Base-by-base conservation (phyloP, 1,284 basidiomycete genomes). In the Microbotryum silenes-acaulis region DNA sequence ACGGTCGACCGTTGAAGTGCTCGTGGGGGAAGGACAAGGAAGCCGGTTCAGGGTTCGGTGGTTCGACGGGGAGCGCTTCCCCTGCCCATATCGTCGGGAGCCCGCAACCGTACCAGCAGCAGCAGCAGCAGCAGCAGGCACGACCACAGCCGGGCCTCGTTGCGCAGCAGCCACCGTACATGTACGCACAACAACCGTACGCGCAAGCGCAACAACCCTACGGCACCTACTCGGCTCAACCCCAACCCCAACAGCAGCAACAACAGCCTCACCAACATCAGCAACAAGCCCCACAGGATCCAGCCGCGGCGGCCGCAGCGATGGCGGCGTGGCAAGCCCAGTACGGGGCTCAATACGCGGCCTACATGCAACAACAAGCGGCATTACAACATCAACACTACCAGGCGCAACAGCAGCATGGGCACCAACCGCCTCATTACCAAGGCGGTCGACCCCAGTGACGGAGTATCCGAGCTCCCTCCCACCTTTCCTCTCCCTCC, bases 1-100 rank as follows among this genome's bases (percentile, higher is more conserved):
- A 97, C 72, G 93, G 93, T 55, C 80, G 94, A 50, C 91, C 91
- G 16, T 88, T 97, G 80, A 94, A 96, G 77, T 94, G 91, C 77
- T 91, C 90, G 69, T 98, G 94, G 94, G 94, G 94, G 65, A 97
- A 97, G 78, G 93, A 97, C 74, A 57, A 59, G 48, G 66, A 58
- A 18, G 59, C 55, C 1, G 48, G 33, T 16, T 9, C 48, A 6
- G 48, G 10, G 16, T 21, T 21, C 14, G 57, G 37, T 27, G 54
- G 54, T 2, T 42, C 16, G 29, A 54, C 55, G 20, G 42, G n/a
- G 4, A 14, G 49, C 6, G 54, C 31, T 10, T 9, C 12, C 21
- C n/a, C n/a, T 9, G 51, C 48, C 21, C 37, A 50, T 3, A 50
- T 27, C 21, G 48, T 27, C 21, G 48, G 48, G 20, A 50, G 27